A percentile compares a stretch with the other conserved stretches of the same genome.
These are phyloP conservation scores for Camelina sativa DNA, from an alignment of 345 rosid genomes.

Conservation along the genomic window DNA sequence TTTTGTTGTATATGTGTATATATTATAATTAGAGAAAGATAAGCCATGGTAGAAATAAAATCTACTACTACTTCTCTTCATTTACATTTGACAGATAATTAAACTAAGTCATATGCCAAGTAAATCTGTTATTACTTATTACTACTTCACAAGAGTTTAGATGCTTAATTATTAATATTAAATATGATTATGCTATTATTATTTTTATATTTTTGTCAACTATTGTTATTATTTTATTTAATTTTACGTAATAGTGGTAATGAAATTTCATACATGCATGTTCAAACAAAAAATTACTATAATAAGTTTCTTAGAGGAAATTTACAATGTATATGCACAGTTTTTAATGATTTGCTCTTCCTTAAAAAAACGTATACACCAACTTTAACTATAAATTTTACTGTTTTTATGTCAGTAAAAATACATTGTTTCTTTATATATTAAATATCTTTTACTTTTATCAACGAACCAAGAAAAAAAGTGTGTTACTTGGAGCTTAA, in stretches of 20 bases:
- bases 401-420: neutral
- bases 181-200: neutral
- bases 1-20: slow-evolving; percentile 16
- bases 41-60: neutral
- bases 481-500: neutral
- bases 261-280: neutral
- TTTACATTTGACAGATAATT: slow-evolving; percentile 17
- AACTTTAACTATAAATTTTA: neutral
- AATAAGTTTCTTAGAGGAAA: neutral
- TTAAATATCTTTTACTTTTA: neutral
- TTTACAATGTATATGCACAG: neutral
- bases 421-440: neutral
- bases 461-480: neutral
- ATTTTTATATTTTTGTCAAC: neutral
- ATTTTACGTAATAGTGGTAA: neutral
- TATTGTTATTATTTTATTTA: neutral
- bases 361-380: neutral
- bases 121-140: neutral
- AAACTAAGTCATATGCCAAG: slow-evolving; percentile 5
- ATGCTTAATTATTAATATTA: neutral
- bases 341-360: neutral
- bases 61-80: slow-evolving; percentile 11
- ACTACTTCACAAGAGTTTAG: neutral
- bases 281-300: neutral
- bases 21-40: slow-evolving; percentile 9